phyloP scores from a whole-genome alignment of 208 protist species.

The Trypanosoma melophagium region DNA sequence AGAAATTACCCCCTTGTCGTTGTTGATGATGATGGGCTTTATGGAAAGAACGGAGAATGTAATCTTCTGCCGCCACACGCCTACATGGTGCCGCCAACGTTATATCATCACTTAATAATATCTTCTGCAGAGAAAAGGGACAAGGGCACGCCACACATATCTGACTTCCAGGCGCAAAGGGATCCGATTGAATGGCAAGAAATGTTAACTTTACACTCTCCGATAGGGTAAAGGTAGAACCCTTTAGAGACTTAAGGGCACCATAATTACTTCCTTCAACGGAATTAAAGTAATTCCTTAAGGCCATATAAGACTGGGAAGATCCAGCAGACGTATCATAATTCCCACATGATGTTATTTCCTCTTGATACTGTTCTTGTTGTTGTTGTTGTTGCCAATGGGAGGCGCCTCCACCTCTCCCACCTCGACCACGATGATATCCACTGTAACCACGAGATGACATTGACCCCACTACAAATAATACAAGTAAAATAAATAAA shows the following conservation, averaged over 20 bases:
- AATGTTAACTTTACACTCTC: slow-evolving; percentile 23
- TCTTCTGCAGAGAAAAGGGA: slow-evolving; percentile 32
- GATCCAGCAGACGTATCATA: too few species aligned
- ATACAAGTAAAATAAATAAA: not conserved
- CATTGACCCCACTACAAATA: not conserved
- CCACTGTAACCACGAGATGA: slow-evolving; percentile 23
- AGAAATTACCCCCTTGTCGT: not conserved
- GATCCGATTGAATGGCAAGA: slow-evolving; percentile 65
- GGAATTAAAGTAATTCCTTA: slow-evolving; percentile 36
- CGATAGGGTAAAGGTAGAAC: slow-evolving; percentile 35
- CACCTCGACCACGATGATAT: slow-evolving; percentile 24
- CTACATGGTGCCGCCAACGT: slow-evolving; percentile 15
- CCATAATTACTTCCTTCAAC: slow-evolving; percentile 59
- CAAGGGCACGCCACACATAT: slow-evolving; percentile 41
- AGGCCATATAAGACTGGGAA: slow-evolving; percentile 1
- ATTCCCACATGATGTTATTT: not conserved
- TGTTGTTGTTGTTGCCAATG: slow-evolving; percentile 7
- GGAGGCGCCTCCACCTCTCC: slow-evolving; percentile 27
- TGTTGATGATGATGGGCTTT: slow-evolving; percentile 11
- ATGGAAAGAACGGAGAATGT: slow-evolving; percentile 50
- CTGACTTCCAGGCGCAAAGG: slow-evolving; percentile 76
- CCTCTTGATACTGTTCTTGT: not conserved
- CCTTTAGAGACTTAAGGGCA: slow-evolving; percentile 53
- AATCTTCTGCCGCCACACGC: slow-evolving; percentile 67
- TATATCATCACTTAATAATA: slow-evolving; percentile 15